phyloP scores from a whole-genome alignment of 73 alveolate genomes.

The Stentor coeruleus region DNA sequence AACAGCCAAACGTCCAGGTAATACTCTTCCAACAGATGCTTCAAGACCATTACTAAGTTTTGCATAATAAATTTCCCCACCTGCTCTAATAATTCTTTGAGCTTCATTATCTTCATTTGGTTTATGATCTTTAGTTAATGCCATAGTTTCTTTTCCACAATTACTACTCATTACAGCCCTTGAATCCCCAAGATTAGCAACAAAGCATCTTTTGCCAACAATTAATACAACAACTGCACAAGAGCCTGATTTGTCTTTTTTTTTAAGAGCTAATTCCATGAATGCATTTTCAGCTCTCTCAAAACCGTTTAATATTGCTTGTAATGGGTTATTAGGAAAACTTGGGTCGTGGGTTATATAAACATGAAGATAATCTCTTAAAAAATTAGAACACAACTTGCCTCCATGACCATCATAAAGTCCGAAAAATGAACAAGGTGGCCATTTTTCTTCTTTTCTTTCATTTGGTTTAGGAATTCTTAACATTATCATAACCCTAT shows the following conservation, averaged over 20 bases:
- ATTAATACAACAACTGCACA: slow-evolving; percentile 75
- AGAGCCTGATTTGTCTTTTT: slow-evolving; percentile 66
- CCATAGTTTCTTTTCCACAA: slow-evolving; percentile 53
- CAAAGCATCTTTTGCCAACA: slow-evolving; percentile 58
- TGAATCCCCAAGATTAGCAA: slow-evolving; percentile 78
- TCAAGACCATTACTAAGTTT: neutral
- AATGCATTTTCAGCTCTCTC: slow-evolving; percentile 51
- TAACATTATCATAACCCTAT: slow-evolving; percentile 66
- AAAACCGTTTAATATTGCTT: slow-evolving; percentile 50
- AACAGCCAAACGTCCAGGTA: slow-evolving; percentile 97
- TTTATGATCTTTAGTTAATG: slow-evolving; percentile 64
- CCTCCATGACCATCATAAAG: slow-evolving; percentile 67
- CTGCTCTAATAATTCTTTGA: slow-evolving; percentile 81
- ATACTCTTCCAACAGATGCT: slow-evolving; percentile 60
- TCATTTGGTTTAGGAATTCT: slow-evolving; percentile 57
- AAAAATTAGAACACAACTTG: slow-evolving; percentile 54
- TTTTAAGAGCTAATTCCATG: slow-evolving; percentile 44
- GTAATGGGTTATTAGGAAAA: slow-evolving; percentile 56
- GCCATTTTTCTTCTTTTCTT: slow-evolving; percentile 49
- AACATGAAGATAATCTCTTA: slow-evolving; percentile 58
- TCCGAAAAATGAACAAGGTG: slow-evolving; percentile 56
- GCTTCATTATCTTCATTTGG: slow-evolving; percentile 52
- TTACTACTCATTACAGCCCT: slow-evolving; percentile 55
- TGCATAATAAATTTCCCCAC: slow-evolving; percentile 88
- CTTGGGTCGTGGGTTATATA: slow-evolving; percentile 37